These are phyloP conservation scores for Xylaria curta DNA, from an alignment of 495 filamentous ascomycete genomes.

Conservation along the genomic window DNA sequence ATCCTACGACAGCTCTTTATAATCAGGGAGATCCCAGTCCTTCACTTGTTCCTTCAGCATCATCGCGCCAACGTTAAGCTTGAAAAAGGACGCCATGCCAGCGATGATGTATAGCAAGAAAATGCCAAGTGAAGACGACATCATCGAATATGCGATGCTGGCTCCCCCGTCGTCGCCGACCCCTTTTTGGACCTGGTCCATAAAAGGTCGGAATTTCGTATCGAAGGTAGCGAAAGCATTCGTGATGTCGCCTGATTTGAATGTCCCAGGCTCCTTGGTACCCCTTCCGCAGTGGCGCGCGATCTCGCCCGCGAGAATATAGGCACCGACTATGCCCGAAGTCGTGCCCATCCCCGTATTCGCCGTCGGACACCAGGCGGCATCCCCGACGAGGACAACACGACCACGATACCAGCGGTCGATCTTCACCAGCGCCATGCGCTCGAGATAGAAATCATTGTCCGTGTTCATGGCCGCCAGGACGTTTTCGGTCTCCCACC, in stretches of 20 bases:
- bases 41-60: slow-evolving; percentile 44
- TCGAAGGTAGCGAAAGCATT: slow-evolving; percentile 49
- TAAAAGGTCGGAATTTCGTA: slow-evolving; percentile 48
- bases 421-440: slow-evolving; percentile 52
- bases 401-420: slow-evolving; percentile 48
- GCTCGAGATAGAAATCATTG: slow-evolving; percentile 57
- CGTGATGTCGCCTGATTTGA: neutral
- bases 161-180: slow-evolving; percentile 28
- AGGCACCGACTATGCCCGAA: slow-evolving; percentile 54
- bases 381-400: slow-evolving; percentile 58
- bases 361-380: slow-evolving; percentile 55
- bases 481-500: slow-evolving; percentile 52
- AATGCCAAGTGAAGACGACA: slow-evolving; percentile 41
- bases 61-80: slow-evolving; percentile 42
- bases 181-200: slow-evolving; percentile 47
- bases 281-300: slow-evolving; percentile 38
- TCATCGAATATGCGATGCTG: slow-evolving; percentile 28
- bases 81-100: slow-evolving; percentile 41
- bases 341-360: slow-evolving; percentile 60
- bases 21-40: slow-evolving; percentile 53
- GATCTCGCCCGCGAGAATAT: slow-evolving; percentile 61
- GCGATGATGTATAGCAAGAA: slow-evolving; percentile 40
- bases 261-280: neutral
- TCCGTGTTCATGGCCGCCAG: slow-evolving; percentile 47
- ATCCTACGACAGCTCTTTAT: slow-evolving; percentile 40